A percentile compares a stretch with the other conserved stretches of the same genome.
Conservation (phyloP, 1,284 basidiomycete genomes). For the Trametes pubescens region DNA sequence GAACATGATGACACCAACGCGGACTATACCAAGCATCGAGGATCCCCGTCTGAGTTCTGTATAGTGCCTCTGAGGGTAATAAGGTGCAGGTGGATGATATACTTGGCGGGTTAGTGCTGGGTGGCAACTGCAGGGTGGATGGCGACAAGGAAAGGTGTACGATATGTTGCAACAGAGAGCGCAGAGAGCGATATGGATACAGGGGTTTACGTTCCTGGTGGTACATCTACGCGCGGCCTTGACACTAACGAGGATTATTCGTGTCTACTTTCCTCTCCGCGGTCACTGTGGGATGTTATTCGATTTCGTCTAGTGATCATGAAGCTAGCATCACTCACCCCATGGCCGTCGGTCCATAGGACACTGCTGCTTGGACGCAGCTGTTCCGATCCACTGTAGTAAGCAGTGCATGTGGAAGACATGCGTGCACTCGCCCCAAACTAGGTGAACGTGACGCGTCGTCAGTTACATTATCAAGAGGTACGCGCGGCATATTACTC, state of each 20-base stretch:
- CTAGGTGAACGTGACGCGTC: constrained; percentile 49
- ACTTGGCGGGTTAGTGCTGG: background rate
- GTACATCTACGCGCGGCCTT: constrained; percentile 9
- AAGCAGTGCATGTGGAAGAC: constrained; percentile 97
- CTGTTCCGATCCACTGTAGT: constrained; percentile 91
- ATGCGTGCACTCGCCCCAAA: constrained; percentile 96
- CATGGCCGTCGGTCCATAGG: constrained; percentile 93
- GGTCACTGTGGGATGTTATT: constrained; percentile 38
- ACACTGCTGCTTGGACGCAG: constrained; percentile 89
- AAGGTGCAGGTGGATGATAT: no score
- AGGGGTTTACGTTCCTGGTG: constrained; percentile 19
- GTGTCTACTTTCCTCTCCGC: constrained; percentile 46
- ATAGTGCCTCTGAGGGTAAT: background rate
- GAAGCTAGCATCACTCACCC: constrained; percentile 64
- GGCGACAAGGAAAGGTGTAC: background rate
- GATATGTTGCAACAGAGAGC: constrained; percentile 15
- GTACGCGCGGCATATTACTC: constrained; percentile 49
- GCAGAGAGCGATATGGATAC: constrained; percentile 29
- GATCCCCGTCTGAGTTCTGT: constrained; percentile 44
- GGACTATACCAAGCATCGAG: constrained; percentile 58
- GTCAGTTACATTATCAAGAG: background rate
- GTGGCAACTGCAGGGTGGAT: no score
- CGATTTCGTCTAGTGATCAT: background rate
- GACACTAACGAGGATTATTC: constrained; percentile 19
- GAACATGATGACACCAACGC: constrained; percentile 65